A percentile compares a stretch with the other conserved stretches of the same genome.
These are phyloP conservation scores for Anthoceros angustus DNA, from an alignment of 225 moss, liverwort and hornwort genomes.

Conservation along the genomic window DNA sequence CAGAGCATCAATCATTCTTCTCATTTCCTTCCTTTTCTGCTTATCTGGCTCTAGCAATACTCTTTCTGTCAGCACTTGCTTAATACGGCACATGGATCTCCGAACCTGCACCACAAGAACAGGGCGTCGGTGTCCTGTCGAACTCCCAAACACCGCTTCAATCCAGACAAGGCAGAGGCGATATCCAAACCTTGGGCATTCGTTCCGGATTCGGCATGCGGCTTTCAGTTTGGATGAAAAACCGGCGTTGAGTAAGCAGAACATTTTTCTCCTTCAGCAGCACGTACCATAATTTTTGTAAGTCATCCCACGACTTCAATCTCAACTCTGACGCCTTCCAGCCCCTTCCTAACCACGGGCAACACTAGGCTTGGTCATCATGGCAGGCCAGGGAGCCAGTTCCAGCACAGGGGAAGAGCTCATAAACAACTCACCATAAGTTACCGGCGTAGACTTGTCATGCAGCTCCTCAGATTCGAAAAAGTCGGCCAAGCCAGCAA, in stretches of 20 bases:
- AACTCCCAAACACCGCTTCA: neutral
- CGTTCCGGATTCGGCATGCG: constrained; percentile 62
- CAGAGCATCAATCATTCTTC: constrained; percentile 59
- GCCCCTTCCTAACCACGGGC: constrained; percentile 37
- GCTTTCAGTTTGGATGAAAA: constrained; percentile 42
- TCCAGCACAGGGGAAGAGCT: too few relatives aligned
- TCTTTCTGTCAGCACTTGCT: constrained; percentile 76
- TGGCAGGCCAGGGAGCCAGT: neutral
- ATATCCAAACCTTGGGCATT: constrained; percentile 31
- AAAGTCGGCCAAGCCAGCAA: neutral
- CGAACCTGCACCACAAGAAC: constrained; percentile 28
- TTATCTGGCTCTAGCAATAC: constrained; percentile 39
- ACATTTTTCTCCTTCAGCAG: constrained; percentile 71
- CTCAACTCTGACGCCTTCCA: constrained; percentile 67
- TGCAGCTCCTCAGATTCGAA: neutral
- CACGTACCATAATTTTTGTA: constrained; percentile 81
- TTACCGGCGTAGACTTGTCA: neutral
- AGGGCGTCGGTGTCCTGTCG: neutral
- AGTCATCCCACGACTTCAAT: constrained; percentile 66
- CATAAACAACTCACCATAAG: neutral
- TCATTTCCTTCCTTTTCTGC: constrained; percentile 31
- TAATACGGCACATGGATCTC: constrained; percentile 73
- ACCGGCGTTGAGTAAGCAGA: constrained; percentile 56
- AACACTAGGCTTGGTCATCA: neutral
- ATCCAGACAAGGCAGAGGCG: neutral